Percentiles rank a stretch among this genome's conserved stretches.
Conservation (phyloP, 2,329 filamentous ascomycete genomes). For the Colletotrichum theobromicola region DNA sequence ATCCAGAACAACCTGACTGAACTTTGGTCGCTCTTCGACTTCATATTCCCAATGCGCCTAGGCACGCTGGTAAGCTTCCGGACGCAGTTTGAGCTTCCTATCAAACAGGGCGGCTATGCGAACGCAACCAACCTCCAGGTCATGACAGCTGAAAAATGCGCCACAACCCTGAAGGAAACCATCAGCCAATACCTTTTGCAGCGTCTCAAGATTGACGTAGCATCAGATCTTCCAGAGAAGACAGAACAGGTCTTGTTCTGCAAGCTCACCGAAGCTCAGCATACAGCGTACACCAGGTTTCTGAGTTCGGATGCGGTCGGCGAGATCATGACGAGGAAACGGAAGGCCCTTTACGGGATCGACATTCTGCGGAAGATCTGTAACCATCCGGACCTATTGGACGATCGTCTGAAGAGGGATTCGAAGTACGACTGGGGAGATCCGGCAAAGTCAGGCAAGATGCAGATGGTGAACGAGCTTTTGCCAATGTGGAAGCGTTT, state of each 20-base stretch:
- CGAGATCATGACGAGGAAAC: conserved; percentile 76
- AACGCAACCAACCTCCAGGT: conserved; percentile 95
- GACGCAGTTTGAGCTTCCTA: conserved; percentile 91
- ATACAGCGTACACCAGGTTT: conserved; percentile 81
- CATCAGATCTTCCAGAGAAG: conserved; percentile 92
- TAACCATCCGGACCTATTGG: conserved; percentile 90
- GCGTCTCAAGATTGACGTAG: conserved; percentile 91
- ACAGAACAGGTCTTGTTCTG: conserved; percentile 96
- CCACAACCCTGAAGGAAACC: conserved; percentile 89
- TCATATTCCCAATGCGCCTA: conserved; percentile 94
- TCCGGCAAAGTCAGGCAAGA: conserved; percentile 84
- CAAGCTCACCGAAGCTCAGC: conserved; percentile 82
- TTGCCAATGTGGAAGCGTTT: conserved; percentile 87
- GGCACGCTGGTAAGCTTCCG: conserved; percentile 92
- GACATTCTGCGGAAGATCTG: conserved; percentile 95
- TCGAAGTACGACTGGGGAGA: conserved; percentile 78
- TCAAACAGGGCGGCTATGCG: conserved; percentile 90
- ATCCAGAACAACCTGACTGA: conserved; percentile 98
- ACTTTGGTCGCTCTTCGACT: conserved; percentile 97
- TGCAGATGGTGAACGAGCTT: conserved; percentile 90
- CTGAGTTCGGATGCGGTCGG: conserved; percentile 83
- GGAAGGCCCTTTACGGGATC: conserved; percentile 86
- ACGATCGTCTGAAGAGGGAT: conserved; percentile 62
- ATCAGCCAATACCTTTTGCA: conserved; percentile 94
- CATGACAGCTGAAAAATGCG: conserved; percentile 92